Percentiles rank a stretch among this genome's conserved stretches.
These are phyloP conservation scores for Neurospora sp. DNA, from an alignment of 495 filamentous ascomycete species.

Conservation along the genomic window DNA sequence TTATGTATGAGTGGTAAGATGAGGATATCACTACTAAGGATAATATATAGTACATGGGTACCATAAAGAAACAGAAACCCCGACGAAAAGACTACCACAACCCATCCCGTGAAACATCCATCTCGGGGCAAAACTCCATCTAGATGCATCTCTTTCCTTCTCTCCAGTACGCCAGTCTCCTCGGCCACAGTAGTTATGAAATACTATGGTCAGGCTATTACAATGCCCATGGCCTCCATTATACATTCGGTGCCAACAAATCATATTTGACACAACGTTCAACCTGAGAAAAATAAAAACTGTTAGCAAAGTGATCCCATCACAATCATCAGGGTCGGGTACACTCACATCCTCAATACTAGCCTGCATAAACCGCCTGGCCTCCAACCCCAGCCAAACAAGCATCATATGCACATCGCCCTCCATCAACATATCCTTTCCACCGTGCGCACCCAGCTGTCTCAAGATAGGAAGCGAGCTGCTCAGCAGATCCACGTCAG, in stretches of 20 bases:
- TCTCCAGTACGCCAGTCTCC: neutral
- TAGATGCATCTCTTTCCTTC: neutral
- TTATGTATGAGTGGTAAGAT: neutral
- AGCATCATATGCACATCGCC: constrained; percentile 91
- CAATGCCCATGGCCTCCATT: constrained; percentile 5
- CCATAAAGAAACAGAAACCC: neutral
- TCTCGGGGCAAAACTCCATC: neutral
- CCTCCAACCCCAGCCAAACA: constrained; percentile 88
- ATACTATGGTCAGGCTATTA: neutral
- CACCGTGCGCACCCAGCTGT: constrained; percentile 70
- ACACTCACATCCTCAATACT: constrained; percentile 71
- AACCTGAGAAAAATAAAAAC: constrained; percentile 28
- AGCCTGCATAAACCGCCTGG: constrained; percentile 75
- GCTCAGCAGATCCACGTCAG: constrained; percentile 72
- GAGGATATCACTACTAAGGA: neutral
- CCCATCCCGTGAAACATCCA: neutral
- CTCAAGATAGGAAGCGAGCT: constrained; percentile 87
- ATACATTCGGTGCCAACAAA: constrained; percentile 72
- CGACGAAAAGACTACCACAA: neutral
- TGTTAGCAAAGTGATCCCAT: constrained; percentile 11
- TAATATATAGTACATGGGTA: neutral
- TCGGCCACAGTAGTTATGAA: neutral
- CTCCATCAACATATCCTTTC: constrained; percentile 52
- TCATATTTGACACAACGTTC: constrained; percentile 80
- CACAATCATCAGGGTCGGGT: neutral